Conservation (phyloP, 306 rosid genomes). For the Mimosa pudica region DNA sequence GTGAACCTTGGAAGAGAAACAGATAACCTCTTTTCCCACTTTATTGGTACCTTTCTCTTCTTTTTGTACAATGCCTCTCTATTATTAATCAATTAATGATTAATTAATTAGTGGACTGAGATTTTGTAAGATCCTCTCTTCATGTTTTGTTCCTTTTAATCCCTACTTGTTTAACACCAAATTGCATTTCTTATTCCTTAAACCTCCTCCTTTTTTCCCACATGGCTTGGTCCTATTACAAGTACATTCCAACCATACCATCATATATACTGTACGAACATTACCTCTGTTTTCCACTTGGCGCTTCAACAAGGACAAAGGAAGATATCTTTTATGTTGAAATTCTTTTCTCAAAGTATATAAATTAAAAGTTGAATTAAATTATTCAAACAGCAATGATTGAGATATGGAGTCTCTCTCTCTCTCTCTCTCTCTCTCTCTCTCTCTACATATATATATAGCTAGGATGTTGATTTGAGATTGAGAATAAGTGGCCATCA, state of each 20-base stretch:
- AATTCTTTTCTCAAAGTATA: neutral
- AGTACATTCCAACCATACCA: conserved; percentile 23
- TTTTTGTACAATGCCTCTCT: conserved; percentile 43
- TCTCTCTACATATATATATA: neutral
- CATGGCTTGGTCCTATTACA: neutral
- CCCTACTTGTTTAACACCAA: conserved; percentile 25
- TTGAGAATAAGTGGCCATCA: neutral
- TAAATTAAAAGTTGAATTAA: neutral
- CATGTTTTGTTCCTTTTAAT: conserved; percentile 37
- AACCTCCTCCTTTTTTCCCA: conserved; percentile 14
- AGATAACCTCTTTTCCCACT: conserved; percentile 22
- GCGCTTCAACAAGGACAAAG: neutral
- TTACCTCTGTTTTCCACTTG: neutral
- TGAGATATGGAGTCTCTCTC: conserved; percentile 25
- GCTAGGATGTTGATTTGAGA: neutral
- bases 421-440: neutral
- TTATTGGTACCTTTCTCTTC: conserved; percentile 54
- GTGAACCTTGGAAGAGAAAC: neutral
- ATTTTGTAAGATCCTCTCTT: conserved; percentile 45
- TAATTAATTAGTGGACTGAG: conserved; percentile 42
- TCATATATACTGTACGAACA: neutral
- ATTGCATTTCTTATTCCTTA: conserved; percentile 2
- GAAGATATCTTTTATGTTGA: neutral
- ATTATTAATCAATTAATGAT: conserved; percentile 37
- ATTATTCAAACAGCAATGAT: conserved; percentile 29